Evolutionary conservation across 1,284 basidiomycete genomes (phyloP).

Genomic region (Stygiomarasmius scandens): DNA sequence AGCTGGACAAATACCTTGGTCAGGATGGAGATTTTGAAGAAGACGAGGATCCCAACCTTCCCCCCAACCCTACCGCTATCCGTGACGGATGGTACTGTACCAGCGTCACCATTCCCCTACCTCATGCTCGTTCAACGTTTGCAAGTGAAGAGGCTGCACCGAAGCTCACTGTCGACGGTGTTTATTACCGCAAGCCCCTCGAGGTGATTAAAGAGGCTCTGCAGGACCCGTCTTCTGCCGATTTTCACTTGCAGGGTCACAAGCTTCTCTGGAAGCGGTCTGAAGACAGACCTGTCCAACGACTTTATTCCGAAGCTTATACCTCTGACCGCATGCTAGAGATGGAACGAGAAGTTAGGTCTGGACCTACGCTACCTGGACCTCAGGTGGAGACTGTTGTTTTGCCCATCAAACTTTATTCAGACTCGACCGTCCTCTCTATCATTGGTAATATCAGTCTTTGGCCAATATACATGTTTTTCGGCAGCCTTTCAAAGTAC

Average conservation of each 20-base stretch:
- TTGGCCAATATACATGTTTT: conserved; percentile 37
- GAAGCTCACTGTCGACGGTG: not conserved
- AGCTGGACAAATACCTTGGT: not conserved
- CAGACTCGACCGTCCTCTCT: conserved; percentile 30
- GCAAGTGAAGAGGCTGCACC: not conserved
- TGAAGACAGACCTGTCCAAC: not conserved
- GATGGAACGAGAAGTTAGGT: not conserved
- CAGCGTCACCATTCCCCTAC: conserved; percentile 4
- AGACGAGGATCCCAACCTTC: not conserved
- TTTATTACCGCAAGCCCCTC: not conserved
- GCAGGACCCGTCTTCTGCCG: not conserved
- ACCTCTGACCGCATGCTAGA: not conserved
- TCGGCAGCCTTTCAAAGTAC: conserved; percentile 38
- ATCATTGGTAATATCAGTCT: conserved; percentile 33
- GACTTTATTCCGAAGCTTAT: not conserved
- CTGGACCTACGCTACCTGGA: conserved; percentile 13
- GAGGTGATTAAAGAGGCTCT: not conserved
- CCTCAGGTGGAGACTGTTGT: conserved; percentile 15
- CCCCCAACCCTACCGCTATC: not conserved
- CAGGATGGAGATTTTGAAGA: not conserved
- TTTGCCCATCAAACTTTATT: conserved; percentile 14
- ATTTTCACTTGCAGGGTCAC: not conserved
- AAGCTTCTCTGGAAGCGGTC: not conserved
- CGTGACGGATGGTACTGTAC: not conserved
- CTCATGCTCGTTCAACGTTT: not conserved